Conservation (phyloP, 192 early-diverging fungal genomes). For the Coemansia sp. region DNA sequence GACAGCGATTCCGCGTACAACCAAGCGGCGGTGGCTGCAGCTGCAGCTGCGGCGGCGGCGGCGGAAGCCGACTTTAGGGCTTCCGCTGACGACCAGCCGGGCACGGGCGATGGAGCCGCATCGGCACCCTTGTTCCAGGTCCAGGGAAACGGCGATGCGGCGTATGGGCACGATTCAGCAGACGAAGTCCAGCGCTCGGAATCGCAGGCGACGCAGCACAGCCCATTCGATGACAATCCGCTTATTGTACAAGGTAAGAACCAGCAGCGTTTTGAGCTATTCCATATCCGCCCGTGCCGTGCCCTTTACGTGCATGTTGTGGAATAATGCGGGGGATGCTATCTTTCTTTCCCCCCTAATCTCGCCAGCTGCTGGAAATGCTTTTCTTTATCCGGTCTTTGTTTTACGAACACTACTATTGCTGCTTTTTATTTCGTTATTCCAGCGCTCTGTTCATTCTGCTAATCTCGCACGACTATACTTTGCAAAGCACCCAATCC, state of each 20-base stretch:
- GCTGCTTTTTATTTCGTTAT: neutral
- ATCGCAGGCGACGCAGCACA: conserved; percentile 27
- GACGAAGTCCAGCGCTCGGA: conserved; percentile 37
- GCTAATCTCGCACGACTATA: neutral
- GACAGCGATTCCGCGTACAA: conserved; percentile 23
- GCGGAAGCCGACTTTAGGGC: conserved; percentile 17
- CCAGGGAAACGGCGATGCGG: conserved; percentile 27
- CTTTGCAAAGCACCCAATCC: neutral
- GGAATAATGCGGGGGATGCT: neutral
- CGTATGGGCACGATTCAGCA: conserved; percentile 17
- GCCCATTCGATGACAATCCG: conserved; percentile 34
- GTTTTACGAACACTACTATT: neutral
- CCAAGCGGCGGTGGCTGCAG: conserved; percentile 39
- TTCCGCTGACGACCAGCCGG: conserved; percentile 13
- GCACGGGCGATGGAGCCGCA: neutral
- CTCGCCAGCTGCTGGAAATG: neutral
- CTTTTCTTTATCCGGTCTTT: neutral
- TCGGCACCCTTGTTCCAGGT: conserved; percentile 29
- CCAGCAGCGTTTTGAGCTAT: no score
- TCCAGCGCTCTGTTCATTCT: neutral
- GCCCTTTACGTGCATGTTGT: neutral
- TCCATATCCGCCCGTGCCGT: no score
- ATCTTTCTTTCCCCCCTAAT: neutral
- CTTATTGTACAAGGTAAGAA: conserved; percentile 47
- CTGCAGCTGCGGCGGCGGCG: conserved; percentile 31